Base-by-base conservation (phyloP, 495 filamentous ascomycete species). In the Chlorociboria aeruginascens region DNA sequence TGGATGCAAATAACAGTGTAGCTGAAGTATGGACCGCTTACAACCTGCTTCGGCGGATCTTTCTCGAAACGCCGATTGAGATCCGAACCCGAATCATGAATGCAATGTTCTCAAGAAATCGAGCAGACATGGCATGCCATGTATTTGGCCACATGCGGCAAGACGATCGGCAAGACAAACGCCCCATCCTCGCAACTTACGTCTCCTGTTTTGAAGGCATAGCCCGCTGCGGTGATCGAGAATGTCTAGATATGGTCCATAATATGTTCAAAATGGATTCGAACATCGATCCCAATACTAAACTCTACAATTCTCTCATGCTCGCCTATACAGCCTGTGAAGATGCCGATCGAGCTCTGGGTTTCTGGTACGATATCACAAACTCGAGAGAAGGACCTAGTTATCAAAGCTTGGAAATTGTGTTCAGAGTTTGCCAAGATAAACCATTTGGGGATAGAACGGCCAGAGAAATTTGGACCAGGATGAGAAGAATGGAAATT, bases 201-300 rank as follows among this genome's bases (percentile, higher is more conserved):
- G 75, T 82, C 20, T 62, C 72, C 17, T 88, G 80, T 43, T 79
- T 96, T 52, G 74, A 81, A 39, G 89, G 89, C 3, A 69, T 95
- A 12, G 86, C 82, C 12, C 65, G 70, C 25, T 69, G 69, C 7
- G 74, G 67, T 0, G 82, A 93, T 50, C 46, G 64, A 3, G 81
- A 85, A 32, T 76, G 75, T 34, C 65, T 95, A 31, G 71, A 79
- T 47, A 73, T 81, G 33, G 73, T 94, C 12, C 84, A 93, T 60
- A 95, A 95, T 56, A 88, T 93, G 77, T 70, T 95, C 40, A 95
- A 94, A 63, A 78, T 97, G 52, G 92, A 97, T 64, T 67, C 78
- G 8, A 71, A 76, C 37, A 70, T 97, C 32, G 81, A 92, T 48
- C 69, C 82, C 12, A 81, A 78, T 59, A 96, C 90, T 1, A 67